phyloP scores from a whole-genome alignment of 768 basidiomycete species.

The Lepiota brunneoincarnata region DNA sequence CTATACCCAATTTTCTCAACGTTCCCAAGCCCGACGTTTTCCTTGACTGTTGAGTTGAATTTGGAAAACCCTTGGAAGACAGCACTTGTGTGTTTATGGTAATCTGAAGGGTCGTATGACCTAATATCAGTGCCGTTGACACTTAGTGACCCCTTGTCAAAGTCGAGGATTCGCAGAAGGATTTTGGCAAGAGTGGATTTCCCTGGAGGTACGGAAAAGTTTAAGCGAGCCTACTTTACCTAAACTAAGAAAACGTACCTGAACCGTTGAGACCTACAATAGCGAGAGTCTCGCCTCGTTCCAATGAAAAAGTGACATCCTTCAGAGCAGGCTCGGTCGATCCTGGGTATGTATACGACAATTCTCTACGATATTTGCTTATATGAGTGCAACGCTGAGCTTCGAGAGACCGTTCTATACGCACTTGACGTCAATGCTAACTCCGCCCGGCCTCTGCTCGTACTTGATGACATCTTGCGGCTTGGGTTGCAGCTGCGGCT shows the following conservation, averaged over 20 bases:
- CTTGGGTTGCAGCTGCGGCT: constrained; percentile 63
- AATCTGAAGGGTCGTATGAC: constrained; percentile 60
- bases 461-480: constrained; percentile 52
- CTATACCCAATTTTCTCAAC: constrained; percentile 60
- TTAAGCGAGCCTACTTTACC: not conserved
- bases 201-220: constrained; percentile 38
- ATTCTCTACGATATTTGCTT: constrained; percentile 23
- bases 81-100: constrained; percentile 73
- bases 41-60: constrained; percentile 71
- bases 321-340: constrained; percentile 61
- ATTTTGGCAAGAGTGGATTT: constrained; percentile 88
- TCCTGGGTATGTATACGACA: constrained; percentile 80
- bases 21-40: constrained; percentile 85
- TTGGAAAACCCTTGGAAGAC: constrained; percentile 87
- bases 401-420: constrained; percentile 14
- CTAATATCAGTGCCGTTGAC: constrained; percentile 74
- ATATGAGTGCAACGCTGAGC: constrained; percentile 2
- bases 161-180: constrained; percentile 75
- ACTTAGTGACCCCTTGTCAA: constrained; percentile 62
- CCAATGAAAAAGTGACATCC: constrained; percentile 66
- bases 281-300: constrained; percentile 77
- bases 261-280: constrained; percentile 87
- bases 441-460: constrained; percentile 48
- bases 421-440: constrained; percentile 70
- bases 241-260: constrained; percentile 39